These are phyloP conservation scores for Geranomyces michiganensis DNA, from an alignment of 192 early-diverging fungal species.

Conservation along the genomic window DNA sequence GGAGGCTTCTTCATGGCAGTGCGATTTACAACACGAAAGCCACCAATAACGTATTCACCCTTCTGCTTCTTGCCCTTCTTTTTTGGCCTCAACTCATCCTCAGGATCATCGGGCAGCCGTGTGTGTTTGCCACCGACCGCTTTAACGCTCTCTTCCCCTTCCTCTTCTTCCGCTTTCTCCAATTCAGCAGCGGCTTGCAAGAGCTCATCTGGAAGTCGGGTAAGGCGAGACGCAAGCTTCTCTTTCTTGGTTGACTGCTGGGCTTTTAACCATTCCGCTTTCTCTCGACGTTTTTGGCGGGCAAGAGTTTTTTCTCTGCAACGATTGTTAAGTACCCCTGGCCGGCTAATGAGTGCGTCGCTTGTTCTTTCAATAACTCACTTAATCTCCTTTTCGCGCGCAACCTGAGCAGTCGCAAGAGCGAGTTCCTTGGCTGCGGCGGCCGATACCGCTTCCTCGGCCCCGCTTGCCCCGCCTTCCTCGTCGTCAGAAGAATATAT, in stretches of 20 bases:
- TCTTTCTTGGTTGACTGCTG: neutral
- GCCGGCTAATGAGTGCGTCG: too few relatives aligned
- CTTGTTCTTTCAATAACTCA: neutral
- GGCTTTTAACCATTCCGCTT: neutral
- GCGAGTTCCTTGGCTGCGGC: neutral
- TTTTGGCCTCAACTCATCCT: neutral
- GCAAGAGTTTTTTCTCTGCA: slow-evolving; percentile 1
- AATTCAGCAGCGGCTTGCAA: slow-evolving; percentile 3
- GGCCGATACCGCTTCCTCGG: slow-evolving; percentile 1
- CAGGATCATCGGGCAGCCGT: neutral
- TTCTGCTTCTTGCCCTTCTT: slow-evolving; percentile 7
- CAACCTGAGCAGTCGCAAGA: neutral
- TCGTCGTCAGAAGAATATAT: slow-evolving; percentile 16
- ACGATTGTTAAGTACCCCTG: neutral
- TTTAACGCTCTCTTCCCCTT: neutral
- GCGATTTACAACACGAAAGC: slow-evolving; percentile 1
- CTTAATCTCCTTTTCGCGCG: slow-evolving; percentile 5
- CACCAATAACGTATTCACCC: slow-evolving; percentile 12
- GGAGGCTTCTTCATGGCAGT: neutral
- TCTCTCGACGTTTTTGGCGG: slow-evolving; percentile 7
- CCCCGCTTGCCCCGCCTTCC: neutral
- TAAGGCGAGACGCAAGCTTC: neutral
- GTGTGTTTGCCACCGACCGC: neutral
- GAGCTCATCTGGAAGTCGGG: neutral
- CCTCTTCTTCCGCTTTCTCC: slow-evolving; percentile 1